Evolutionary conservation across 495 filamentous ascomycete genomes (phyloP), one percentile per base, ranked within the genome.

Genomic region (Hamigera avellanea): DNA sequence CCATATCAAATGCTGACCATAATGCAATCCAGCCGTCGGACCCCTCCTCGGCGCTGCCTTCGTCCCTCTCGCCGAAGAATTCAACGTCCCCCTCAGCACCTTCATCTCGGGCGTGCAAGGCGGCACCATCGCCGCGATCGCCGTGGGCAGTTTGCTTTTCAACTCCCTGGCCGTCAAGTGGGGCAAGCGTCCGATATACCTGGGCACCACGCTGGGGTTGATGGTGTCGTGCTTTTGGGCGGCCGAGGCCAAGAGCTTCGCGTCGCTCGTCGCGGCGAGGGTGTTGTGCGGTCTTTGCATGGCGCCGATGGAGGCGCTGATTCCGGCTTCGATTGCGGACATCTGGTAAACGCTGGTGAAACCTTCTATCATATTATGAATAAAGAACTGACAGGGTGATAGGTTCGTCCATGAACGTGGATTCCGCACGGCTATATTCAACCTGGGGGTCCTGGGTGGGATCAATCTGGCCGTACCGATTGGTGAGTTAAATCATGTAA

Each of bases 321-420:
- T 56, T 19, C 52, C 52, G 5, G 52, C 52, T 14, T 56, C 52
- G 0, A 56, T 56, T 26, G 35, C 39, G 6, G 52, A 56, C 40
- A 49, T 56, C 12, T 56, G 52, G 52, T 49, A 28, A 9, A 27
- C 13, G 14, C 7, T 17, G n/a, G n/a, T n/a, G n/a, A n/a, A n/a
- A n/a, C n/a, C n/a, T n/a, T n/a, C n/a, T n/a, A n/a, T n/a, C n/a
- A n/a, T n/a, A n/a, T n/a, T n/a, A n/a, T n/a, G n/a, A n/a, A n/a
- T n/a, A n/a, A 4, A 23, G 21, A 23, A 9, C 21, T 23, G 21
- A 23, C 9, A 23, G 5, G 4, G 21, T 5, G 21, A 23, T 26
- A 45, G 46, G 56, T 81, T 74, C 45, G 76, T 81, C 19, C 78
- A 82, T 46, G 59, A 82, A 51, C 66, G 78, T 16, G 78, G 73